Evolutionary conservation across 139 green algal species (phyloP).

Genomic region (Diplosphaera chodatii): DNA sequence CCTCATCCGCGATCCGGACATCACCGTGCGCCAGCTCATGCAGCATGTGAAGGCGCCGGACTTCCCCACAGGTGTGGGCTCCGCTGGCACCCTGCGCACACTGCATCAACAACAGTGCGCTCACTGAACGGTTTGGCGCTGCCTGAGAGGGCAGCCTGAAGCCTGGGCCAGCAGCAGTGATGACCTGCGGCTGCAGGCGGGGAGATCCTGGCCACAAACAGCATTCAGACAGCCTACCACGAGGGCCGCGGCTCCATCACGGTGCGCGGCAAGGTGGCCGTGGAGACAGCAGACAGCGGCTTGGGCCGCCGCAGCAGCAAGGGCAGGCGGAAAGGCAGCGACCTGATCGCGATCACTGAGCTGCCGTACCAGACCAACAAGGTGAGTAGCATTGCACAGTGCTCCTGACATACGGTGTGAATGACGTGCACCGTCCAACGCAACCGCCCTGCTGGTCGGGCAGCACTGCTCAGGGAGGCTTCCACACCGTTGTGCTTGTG

Average conservation of each 20-base stretch:
- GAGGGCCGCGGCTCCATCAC: conserved; percentile 65
- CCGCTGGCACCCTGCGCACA: too few species aligned
- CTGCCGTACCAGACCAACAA: conserved; percentile 92
- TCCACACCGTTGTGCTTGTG: too few species aligned
- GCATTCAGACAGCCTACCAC: conserved; percentile 54
- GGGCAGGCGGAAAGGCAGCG: not conserved
- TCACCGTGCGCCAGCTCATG: conserved; percentile 76
- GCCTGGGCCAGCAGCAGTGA: too few species aligned
- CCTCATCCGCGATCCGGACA: conserved; percentile 73
- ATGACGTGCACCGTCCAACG: too few species aligned
- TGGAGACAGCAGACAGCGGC: conserved; percentile 49
- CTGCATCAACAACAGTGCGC: too few species aligned
- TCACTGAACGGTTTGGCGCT: too few species aligned
- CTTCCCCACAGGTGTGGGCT: conserved; percentile 83
- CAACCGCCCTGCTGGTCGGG: too few species aligned
- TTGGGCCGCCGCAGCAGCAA: not conserved
- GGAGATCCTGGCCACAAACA: conserved; percentile 43
- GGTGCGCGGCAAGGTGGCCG: conserved; percentile 54
- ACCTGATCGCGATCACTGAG: conserved; percentile 79
- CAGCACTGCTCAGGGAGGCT: too few species aligned
- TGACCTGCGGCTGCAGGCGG: conserved; percentile 48
- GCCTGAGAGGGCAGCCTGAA: too few species aligned
- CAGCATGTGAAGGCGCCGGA: conserved; percentile 80
- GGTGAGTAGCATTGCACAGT: too few species aligned
- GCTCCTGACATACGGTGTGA: too few species aligned